Percentiles rank a stretch among this genome's conserved stretches.
Evolutionary conservation across 1,284 basidiomycete genomes (phyloP).

Genomic region (Austroboletus olivaceoglutinosus): DNA sequence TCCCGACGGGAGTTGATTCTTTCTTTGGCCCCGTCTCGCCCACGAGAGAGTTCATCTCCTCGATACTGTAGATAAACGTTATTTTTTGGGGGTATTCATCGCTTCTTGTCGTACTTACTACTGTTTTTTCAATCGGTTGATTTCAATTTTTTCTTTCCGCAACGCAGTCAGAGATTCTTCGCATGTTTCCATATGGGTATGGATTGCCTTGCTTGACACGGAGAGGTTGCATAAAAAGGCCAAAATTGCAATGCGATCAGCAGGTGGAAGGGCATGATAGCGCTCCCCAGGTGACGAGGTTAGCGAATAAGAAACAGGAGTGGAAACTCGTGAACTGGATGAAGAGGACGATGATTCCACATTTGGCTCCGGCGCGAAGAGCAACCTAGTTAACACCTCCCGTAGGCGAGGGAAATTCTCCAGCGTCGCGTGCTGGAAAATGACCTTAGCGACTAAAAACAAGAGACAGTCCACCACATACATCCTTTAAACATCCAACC

Average conservation of each 20-base stretch:
- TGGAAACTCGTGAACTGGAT: conserved; percentile 46
- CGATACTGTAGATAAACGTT: conserved; percentile 45
- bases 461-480: conserved; percentile 40
- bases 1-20: conserved; percentile 37
- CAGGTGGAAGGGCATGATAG: conserved; percentile 71
- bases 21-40: conserved; percentile 62
- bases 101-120: conserved; percentile 55
- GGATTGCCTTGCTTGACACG: conserved; percentile 85
- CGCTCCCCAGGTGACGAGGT: conserved; percentile 60
- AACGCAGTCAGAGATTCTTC: conserved; percentile 88
- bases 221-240: conserved; percentile 88
- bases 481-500: conserved; percentile 86
- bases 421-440: conserved; percentile 68
- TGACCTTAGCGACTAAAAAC: conserved; percentile 15
- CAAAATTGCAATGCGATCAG: conserved; percentile 83
- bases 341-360: conserved; percentile 43
- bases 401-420: conserved; percentile 74
- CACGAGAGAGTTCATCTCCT: conserved; percentile 69
- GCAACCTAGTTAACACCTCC: conserved; percentile 70
- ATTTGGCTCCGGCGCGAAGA: conserved; percentile 59
- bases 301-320: conserved; percentile 36
- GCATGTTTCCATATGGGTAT: conserved; percentile 86
- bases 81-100: conserved; percentile 4
- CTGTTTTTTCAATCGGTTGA: conserved; percentile 85
- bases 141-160: conserved; percentile 93